A percentile compares a stretch with the other conserved stretches of the same genome.
Conservation (phyloP, 768 basidiomycete species). For the Lentinula aciculospora region DNA sequence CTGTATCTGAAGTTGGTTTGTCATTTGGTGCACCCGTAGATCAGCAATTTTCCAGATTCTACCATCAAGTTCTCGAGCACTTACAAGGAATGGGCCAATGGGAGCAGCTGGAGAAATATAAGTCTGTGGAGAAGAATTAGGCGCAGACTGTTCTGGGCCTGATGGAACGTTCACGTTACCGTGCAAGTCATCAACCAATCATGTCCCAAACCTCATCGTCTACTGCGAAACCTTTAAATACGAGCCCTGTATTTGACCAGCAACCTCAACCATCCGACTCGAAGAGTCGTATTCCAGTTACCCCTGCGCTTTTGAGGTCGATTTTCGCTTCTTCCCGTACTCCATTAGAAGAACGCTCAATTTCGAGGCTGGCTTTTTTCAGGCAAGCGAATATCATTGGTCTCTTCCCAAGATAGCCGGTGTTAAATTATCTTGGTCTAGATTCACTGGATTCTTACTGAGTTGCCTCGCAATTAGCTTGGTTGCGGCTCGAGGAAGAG, state of each 20-base stretch:
- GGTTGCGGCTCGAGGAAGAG: slow-evolving; percentile 64
- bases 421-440: slow-evolving; percentile 19
- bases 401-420: not conserved
- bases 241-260: slow-evolving; percentile 17
- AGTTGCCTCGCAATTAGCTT: slow-evolving; percentile 80
- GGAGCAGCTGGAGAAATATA: slow-evolving; percentile 2
- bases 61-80: not conserved
- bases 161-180: slow-evolving; percentile 2
- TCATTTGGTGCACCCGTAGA: not conserved
- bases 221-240: slow-evolving; percentile 30
- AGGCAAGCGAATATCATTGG: slow-evolving; percentile 37
- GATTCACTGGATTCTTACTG: slow-evolving; percentile 77
- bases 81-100: slow-evolving; percentile 3
- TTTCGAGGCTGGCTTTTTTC: slow-evolving; percentile 84
- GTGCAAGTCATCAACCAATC: slow-evolving; percentile 6
- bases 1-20: slow-evolving; percentile 1
- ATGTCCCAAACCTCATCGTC: slow-evolving; percentile 47
- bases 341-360: slow-evolving; percentile 74
- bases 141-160: not conserved
- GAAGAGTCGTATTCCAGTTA: slow-evolving; percentile 71
- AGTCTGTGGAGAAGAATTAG: not conserved
- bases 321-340: slow-evolving; percentile 86
- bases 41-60: not conserved
- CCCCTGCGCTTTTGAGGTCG: slow-evolving; percentile 73
- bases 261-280: slow-evolving; percentile 38